phyloP scores from a whole-genome alignment of 2,329 filamentous ascomycete species.

The Lasiodiplodia sp. region DNA sequence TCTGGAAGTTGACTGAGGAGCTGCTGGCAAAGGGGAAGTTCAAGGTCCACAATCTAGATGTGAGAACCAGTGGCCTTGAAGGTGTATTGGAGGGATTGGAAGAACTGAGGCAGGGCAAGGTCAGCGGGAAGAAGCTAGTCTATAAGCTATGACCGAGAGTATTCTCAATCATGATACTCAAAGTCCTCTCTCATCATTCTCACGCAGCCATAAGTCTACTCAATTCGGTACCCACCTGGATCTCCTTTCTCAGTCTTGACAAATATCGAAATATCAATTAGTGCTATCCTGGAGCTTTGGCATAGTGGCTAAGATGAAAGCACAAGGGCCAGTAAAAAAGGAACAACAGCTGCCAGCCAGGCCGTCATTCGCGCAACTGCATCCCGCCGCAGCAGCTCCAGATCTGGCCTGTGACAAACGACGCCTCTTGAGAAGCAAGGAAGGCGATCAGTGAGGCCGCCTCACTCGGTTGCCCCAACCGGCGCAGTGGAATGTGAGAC shows the following conservation, averaged over 20 bases:
- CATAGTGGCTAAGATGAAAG: too few relatives aligned
- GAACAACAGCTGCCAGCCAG: too few relatives aligned
- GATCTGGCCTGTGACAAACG: neutral
- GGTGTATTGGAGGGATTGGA: slow-evolving; percentile 42
- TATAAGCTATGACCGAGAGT: slow-evolving; percentile 34
- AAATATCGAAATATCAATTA: too few relatives aligned
- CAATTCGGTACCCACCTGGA: too few relatives aligned
- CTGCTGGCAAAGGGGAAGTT: slow-evolving; percentile 42
- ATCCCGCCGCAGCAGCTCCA: neutral
- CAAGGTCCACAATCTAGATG: slow-evolving; percentile 42
- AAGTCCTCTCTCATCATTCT: too few relatives aligned
- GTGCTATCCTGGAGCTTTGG: too few relatives aligned
- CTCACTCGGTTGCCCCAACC: neutral
- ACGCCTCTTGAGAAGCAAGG: neutral
- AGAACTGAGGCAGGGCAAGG: slow-evolving; percentile 43
- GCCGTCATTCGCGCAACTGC: neutral
- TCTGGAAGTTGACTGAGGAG: slow-evolving; percentile 37
- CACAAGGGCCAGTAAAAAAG: too few relatives aligned
- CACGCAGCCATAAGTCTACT: too few relatives aligned
- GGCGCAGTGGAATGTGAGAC: neutral
- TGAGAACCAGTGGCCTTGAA: slow-evolving; percentile 39
- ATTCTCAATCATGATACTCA: too few relatives aligned
- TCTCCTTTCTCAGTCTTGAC: too few relatives aligned
- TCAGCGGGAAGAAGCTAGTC: slow-evolving; percentile 46
- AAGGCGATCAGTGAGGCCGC: too few relatives aligned